Conservation (phyloP, 768 basidiomycete genomes). For the Amanita exitialis region DNA sequence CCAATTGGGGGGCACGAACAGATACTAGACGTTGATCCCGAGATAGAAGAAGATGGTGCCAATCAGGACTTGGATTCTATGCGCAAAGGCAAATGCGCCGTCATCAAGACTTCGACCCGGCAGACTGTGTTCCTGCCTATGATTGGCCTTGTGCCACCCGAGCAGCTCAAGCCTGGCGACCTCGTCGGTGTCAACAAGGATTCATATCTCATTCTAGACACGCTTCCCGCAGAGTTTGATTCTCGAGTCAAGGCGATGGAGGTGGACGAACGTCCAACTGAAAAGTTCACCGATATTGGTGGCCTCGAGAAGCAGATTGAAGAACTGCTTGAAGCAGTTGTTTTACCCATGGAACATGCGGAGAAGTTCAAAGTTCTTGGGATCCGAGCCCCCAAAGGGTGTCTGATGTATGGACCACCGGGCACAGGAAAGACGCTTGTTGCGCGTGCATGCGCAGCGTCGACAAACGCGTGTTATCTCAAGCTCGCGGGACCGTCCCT, state of each 20-base stretch:
- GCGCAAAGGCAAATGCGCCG: constrained; percentile 96
- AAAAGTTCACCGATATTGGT: constrained; percentile 95
- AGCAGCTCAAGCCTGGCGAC: constrained; percentile 83
- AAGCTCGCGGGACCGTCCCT: constrained; percentile 96
- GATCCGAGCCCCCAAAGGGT: constrained; percentile 95
- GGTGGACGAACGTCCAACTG: constrained; percentile 95
- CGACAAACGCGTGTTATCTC: constrained; percentile 95
- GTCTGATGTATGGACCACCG: constrained; percentile 97
- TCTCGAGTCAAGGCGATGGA: constrained; percentile 99
- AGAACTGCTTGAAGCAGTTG: constrained; percentile 95
- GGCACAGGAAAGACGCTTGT: constrained; percentile 99
- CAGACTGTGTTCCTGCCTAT: constrained; percentile 98
- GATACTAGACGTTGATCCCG: constrained; percentile 93
- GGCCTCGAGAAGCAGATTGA: constrained; percentile 99
- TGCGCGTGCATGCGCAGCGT: constrained; percentile 95
- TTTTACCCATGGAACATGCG: constrained; percentile 96
- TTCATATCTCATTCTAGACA: constrained; percentile 94
- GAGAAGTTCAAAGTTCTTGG: constrained; percentile 99
- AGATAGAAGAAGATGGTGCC: constrained; percentile 91
- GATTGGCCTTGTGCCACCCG: constrained; percentile 93
- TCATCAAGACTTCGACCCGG: constrained; percentile 97
- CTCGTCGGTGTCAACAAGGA: constrained; percentile 99
- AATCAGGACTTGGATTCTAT: constrained; percentile 92
- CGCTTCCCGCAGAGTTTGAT: constrained; percentile 93
- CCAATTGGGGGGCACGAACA: constrained; percentile 17